Base-by-base conservation (phyloP, 305 asterid species). In the Euphrasia arctica region DNA sequence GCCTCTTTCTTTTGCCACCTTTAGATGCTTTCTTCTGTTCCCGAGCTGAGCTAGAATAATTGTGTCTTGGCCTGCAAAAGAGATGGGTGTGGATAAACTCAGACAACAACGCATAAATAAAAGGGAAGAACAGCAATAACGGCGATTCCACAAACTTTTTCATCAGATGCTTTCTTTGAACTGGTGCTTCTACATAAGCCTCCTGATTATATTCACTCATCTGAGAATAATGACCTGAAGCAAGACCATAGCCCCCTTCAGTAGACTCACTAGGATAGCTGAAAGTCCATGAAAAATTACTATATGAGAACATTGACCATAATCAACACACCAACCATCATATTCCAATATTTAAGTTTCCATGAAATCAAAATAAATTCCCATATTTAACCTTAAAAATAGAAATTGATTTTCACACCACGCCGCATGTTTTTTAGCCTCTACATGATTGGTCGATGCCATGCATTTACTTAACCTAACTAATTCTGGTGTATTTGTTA, bases 1-100 rank as follows among this genome's bases (percentile, higher is more conserved):
- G 55, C 76, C 76, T 72, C 55, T 72, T 72, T 47, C 66, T 72
- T 9, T 67, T 41, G 68, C 76, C 76, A 54, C 76, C 68, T 70
- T 57, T 60, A 32, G 59, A 29, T 31, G 74, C 14, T 70, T 70
- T 70, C 54, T 62, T 70, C 64, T 31, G 41, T 63, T 62, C 60
- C 69, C 69, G 47, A 45, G 22, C 52, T 45, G 76, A 72, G 63
- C 67, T 65, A 62, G 60, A 48, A 43, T 14, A 62, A 34, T 54
- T 9, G 60, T 72, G 51, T 60, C 64, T 72, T 22, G 72, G 65
- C 67, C 76, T 72, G 62, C 72, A 66, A 36, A 54, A 60, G 34
- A 71, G n/a, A 55, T 32, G 45, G 27, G 52, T 57, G 55, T 43
- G 54, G 56, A 72, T 64, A 39, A 72, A 63, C 25, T 54, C 47